Conservation (phyloP, 2,329 filamentous ascomycete species). For the Chalaropsis ovoidea region DNA sequence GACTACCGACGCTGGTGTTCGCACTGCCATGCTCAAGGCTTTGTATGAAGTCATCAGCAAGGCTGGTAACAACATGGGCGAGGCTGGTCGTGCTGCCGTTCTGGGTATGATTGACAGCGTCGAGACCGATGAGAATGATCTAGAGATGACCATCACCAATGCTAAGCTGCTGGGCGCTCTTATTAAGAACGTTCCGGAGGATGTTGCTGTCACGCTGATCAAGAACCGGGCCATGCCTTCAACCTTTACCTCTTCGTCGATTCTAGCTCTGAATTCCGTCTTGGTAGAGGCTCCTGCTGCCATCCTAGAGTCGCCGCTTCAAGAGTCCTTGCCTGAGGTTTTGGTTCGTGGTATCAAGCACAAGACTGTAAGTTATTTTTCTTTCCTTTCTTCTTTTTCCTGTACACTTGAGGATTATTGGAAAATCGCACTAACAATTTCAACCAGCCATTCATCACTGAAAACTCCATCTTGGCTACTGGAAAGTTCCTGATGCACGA, state of each 20-base stretch:
- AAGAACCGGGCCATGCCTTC: conserved; percentile 70
- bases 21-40: conserved; percentile 92
- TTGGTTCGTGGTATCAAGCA: conserved; percentile 70
- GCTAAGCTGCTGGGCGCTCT: conserved; percentile 82
- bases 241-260: conserved; percentile 65
- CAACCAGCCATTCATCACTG: conserved; percentile 63
- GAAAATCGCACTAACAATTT: conserved; percentile 26
- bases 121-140: conserved; percentile 64
- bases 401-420: not conserved
- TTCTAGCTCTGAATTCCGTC: conserved; percentile 80
- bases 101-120: conserved; percentile 71
- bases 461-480: conserved; percentile 79
- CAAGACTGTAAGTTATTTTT: conserved; percentile 53
- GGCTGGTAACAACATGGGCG: conserved; percentile 89
- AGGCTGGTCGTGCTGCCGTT: conserved; percentile 75
- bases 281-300: conserved; percentile 67
- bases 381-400: not conserved
- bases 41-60: conserved; percentile 94
- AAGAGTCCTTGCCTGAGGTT: conserved; percentile 63
- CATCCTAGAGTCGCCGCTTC: conserved; percentile 54
- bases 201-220: conserved; percentile 50
- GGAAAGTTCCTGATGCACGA: conserved; percentile 78
- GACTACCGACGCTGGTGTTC: conserved; percentile 73
- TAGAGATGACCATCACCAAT: conserved; percentile 76
- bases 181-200: conserved; percentile 70